Base-by-base conservation (phyloP, 306 rosid genomes). In the Cyamopsis tetragonoloba region DNA sequence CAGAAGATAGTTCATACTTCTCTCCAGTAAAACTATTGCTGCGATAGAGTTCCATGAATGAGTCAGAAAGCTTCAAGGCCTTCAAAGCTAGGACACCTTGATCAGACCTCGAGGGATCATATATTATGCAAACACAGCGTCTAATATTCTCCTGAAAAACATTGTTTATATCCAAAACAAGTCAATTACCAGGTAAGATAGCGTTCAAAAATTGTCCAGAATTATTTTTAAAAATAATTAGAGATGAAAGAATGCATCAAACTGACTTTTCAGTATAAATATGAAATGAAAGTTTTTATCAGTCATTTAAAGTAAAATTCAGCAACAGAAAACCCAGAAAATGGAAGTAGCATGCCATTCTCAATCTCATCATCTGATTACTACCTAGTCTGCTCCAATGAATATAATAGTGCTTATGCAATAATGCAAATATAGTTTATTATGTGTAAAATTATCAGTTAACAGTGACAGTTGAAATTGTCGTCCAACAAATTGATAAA, bases 41-140 rank as follows among this genome's bases (percentile, higher is more conserved):
- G 85, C 97, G 91, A 73, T 92, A 87, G 43, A 93, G 97, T 62
- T 88, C 97, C 99, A 90, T 89, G 80, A 89, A 92, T 38, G 96
- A 74, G 74, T 92, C 98, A 71, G 98, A 87, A 57, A 92, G 96
- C 73, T 92, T 92, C 79, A 92, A 79, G 2, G 98, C 98, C 84
- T 92, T 92, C 37, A 92, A 84, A 17, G 98, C 98, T 54, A 92
- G 82, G 76, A 89, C 98, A 26, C 98, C 98, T 79, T 89, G 96
- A 68, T 82, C 86, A 71, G 98, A 80, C 81, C 87, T 85, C 57
- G 96, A 92, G 6, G 98, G 98, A 65, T 92, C 98, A 75, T 92
- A 92, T 72, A 92, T 87, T 68, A 92, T 92, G 77, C 96, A 92
- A 17, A 92, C 98, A 77, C 98, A 92, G 9, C 96, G 95, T 72